These are phyloP conservation scores for Xylaria hypoxylon DNA, from an alignment of 2,329 filamentous ascomycete genomes.

Conservation along the genomic window DNA sequence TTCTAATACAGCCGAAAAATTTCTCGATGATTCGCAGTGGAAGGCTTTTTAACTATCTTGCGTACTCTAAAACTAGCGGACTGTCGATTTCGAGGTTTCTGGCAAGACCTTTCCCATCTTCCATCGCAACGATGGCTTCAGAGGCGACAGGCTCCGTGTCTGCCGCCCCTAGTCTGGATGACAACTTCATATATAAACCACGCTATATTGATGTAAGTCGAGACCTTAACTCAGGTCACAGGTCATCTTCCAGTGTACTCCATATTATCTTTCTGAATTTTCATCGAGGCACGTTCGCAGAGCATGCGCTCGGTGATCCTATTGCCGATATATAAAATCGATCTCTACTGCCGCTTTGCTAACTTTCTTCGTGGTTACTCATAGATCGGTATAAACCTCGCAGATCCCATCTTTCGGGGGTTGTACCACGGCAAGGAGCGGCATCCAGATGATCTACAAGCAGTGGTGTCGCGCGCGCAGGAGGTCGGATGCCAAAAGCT, in stretches of 20 bases:
- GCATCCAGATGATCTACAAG: slow-evolving; percentile 78
- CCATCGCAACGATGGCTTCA: slow-evolving; percentile 45
- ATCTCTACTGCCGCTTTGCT: slow-evolving; percentile 15
- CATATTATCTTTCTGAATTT: too few species aligned
- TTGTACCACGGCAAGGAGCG: slow-evolving; percentile 82
- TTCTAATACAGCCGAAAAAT: background rate
- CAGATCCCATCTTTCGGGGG: slow-evolving; percentile 90
- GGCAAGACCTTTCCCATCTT: slow-evolving; percentile 37
- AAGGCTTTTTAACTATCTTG: slow-evolving; percentile 29
- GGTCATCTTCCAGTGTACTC: background rate
- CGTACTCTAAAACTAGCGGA: slow-evolving; percentile 28
- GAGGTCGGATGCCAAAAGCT: slow-evolving; percentile 87
- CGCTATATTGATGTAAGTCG: slow-evolving; percentile 71
- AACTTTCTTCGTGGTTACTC: slow-evolving; percentile 3
- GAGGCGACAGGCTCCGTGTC: slow-evolving; percentile 40
- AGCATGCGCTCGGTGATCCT: background rate
- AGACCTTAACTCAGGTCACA: background rate
- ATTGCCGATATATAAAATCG: background rate
- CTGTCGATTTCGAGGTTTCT: slow-evolving; percentile 17
- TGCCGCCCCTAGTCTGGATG: slow-evolving; percentile 26
- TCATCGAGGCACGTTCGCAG: background rate
- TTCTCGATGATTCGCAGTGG: slow-evolving; percentile 37
- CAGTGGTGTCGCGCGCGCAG: slow-evolving; percentile 81
- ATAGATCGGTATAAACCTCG: slow-evolving; percentile 93
- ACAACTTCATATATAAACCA: slow-evolving; percentile 55